Base-by-base conservation (phyloP, 1,284 basidiomycete genomes). In the Schizophyllum commune region DNA sequence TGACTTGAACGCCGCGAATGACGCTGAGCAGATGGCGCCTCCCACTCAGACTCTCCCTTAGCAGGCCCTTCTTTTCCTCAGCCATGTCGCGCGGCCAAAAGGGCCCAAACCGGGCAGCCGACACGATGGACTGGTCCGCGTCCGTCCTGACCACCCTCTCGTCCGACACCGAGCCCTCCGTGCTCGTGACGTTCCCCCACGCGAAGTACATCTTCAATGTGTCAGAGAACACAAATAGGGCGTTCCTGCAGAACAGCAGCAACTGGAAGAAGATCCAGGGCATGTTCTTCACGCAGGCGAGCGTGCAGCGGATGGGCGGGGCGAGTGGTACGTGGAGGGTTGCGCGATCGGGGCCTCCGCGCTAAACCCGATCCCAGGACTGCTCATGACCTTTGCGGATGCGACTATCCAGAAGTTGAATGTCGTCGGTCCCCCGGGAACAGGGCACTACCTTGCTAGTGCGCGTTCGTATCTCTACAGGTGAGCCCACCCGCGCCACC, bases 131-230 rank as follows among this genome's bases (percentile, higher is more conserved):
- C 63, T 90, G 88, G 87, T 82, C 79, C 20, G 75, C 83, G 1
- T 80, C 81, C 2, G 81, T 85, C 32, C 71, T 86, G 58, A 82
- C 79, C 47, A 72, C 81, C 0, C 67, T 77, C 19, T 82, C 91
- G 1, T 84, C 88, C 15, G 92, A 94, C 72, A 89, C 91, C 1
- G 89, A 94, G 66, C 85, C 93, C 0, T 81, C 86, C 3, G 74
- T 96, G 32, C 74, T 90, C 63, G 74, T 95, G 62, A 79, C 83
- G 5, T 92, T 94, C 69, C 89, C 92, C 67, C 80, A 84, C 57
- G 85, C 81, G 6, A 89, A 91, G 68, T 96, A 94, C 67, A 78
- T 95, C 58, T 93, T 96, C 79, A 95, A 96, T 72, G 86, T 80
- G 1, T 87, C 91, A 5, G 94, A 96, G 71, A 91, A 89, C 60